Evolutionary conservation across 768 basidiomycete species (phyloP).

Genomic region (Kwoniella heveanensis): DNA sequence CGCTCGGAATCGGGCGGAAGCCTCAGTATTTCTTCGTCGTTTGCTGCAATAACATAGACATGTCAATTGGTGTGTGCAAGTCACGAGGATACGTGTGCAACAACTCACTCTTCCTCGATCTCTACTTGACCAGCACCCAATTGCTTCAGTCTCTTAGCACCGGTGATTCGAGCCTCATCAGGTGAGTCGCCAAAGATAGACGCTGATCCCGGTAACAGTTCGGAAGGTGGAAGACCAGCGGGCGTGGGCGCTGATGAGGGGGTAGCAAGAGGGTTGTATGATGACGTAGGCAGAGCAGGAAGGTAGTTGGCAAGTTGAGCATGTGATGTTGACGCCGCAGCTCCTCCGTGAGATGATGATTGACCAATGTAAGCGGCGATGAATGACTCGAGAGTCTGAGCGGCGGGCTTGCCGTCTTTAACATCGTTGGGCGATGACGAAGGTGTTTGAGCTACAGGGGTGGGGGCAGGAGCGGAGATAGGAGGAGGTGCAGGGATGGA

Average conservation of each 20-base stretch:
- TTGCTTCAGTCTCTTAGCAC: constrained; percentile 48
- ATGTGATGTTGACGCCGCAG: constrained; percentile 10
- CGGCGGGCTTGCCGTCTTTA: neutral
- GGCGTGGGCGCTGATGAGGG: constrained; percentile 23
- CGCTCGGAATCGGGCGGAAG: constrained; percentile 52
- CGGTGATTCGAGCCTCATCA: constrained; percentile 30
- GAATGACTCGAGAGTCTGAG: constrained; percentile 44
- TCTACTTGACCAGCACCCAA: constrained; percentile 39
- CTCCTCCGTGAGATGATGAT: constrained; percentile 18
- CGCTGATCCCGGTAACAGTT: constrained; percentile 24
- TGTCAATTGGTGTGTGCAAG: neutral
- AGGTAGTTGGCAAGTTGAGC: constrained; percentile 20
- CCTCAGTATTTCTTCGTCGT: constrained; percentile 54
- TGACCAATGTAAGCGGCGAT: constrained; percentile 39
- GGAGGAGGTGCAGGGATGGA: neutral
- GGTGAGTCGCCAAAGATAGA: constrained; percentile 22
- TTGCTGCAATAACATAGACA: constrained; percentile 30
- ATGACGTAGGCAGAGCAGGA: constrained; percentile 19
- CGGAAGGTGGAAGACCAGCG: constrained; percentile 25
- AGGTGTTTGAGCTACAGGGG: constrained; percentile 20
- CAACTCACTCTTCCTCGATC: constrained; percentile 50
- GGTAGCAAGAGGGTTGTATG: constrained; percentile 13
- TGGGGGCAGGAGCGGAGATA: constrained; percentile 19
- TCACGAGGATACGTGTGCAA: neutral
- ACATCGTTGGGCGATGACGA: constrained; percentile 5